A percentile compares a stretch with the other conserved stretches of the same genome.
These are phyloP conservation scores for Candida khao-thaluensis DNA, from an alignment of 805 yeast species.

Conservation along the genomic window DNA sequence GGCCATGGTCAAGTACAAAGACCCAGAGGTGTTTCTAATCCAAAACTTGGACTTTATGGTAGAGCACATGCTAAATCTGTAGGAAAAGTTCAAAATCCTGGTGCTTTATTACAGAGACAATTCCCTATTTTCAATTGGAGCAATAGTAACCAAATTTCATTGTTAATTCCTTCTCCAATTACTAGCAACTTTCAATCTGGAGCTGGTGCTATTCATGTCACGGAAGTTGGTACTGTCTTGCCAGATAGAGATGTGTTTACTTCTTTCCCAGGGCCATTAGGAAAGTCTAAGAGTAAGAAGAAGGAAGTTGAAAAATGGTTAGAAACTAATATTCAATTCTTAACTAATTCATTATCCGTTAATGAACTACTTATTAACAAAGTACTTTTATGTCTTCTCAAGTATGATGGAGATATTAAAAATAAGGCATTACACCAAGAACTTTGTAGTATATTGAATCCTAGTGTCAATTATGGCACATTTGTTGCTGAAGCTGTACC, in stretches of 20 bases:
- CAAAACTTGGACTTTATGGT: conserved; percentile 17
- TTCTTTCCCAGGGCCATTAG: conserved; percentile 69
- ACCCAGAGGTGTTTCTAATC: conserved; percentile 17
- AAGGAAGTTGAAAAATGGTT: conserved; percentile 71
- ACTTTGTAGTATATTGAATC: conserved; percentile 42
- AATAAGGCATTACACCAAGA: conserved; percentile 27
- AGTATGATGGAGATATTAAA: conserved; percentile 30
- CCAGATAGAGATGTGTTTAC: conserved; percentile 25
- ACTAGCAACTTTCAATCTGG: conserved; percentile 19
- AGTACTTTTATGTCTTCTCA: conserved; percentile 27
- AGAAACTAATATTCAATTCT: conserved; percentile 22
- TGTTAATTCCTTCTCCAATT: conserved; percentile 25
- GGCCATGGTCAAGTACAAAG: conserved; percentile 1
- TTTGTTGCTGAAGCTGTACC: conserved; percentile 16
- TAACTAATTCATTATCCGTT: conserved; percentile 13
- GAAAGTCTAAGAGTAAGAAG: conserved; percentile 53
- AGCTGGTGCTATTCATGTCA: conserved; percentile 35
- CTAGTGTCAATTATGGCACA: conserved; percentile 33
- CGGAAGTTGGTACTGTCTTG: conserved; percentile 17
- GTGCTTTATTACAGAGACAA: conserved; percentile 56
- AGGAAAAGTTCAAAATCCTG: conserved; percentile 46
- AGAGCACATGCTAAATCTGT: conserved; percentile 28
- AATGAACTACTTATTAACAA: conserved; percentile 33
- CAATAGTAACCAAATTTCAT: conserved; percentile 26
- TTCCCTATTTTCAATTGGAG: conserved; percentile 76